Evolutionary conservation across 2,329 filamentous ascomycete genomes (phyloP).

Genomic region (Diaporthe longicolla): DNA sequence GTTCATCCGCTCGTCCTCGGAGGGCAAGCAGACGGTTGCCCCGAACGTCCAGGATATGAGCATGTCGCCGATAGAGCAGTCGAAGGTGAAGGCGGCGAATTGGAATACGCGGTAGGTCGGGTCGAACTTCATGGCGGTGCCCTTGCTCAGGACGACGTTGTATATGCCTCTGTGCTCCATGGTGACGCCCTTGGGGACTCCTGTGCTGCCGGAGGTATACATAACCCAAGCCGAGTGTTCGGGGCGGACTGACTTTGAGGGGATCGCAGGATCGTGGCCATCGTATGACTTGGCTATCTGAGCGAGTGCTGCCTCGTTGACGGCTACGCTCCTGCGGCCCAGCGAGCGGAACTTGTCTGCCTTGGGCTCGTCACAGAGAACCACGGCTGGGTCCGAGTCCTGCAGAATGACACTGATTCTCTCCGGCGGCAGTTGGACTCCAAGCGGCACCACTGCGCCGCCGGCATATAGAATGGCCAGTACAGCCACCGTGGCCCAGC

Average conservation of each 20-base stretch:
- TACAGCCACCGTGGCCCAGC: not conserved
- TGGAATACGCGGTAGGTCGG: not conserved
- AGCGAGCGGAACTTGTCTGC: not conserved
- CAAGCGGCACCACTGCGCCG: not conserved
- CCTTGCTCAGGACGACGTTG: not conserved
- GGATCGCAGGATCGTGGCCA: not conserved
- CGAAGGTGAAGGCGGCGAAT: not conserved
- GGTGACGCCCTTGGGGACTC: not conserved
- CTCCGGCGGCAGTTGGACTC: not conserved
- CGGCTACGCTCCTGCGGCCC: not conserved
- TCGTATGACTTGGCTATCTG: not conserved
- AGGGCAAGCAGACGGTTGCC: not conserved
- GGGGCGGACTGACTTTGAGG: not conserved
- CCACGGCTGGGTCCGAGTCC: not conserved
- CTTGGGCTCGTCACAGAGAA: not conserved
- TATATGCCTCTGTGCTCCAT: not conserved
- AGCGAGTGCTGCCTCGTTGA: conserved; percentile 2
- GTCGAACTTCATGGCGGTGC: not conserved
- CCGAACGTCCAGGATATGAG: not conserved
- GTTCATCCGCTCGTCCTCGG: not conserved
- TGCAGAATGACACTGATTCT: not conserved
- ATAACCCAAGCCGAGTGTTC: not conserved
- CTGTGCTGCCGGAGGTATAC: not conserved
- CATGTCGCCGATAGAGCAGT: not conserved
- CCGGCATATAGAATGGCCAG: not conserved